phyloP scores from a whole-genome alignment of 805 yeast species.

The Brettanomyces bruxellensis region DNA sequence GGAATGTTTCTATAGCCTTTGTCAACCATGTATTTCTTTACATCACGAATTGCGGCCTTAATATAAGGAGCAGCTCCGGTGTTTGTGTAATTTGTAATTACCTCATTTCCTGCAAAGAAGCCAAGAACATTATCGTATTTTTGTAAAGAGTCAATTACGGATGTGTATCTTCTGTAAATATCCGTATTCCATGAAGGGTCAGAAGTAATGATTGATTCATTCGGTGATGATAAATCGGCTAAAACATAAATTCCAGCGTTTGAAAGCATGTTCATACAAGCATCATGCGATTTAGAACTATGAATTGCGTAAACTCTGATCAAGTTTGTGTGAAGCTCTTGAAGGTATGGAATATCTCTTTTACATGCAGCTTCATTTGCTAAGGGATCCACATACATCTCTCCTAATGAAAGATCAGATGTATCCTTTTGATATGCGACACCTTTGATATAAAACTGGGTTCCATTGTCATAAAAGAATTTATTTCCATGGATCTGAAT shows the following conservation, averaged over 20 bases:
- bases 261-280: slow-evolving; percentile 63
- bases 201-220: slow-evolving; percentile 64
- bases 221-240: slow-evolving; percentile 86
- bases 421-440: slow-evolving; percentile 77
- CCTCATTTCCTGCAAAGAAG: slow-evolving; percentile 97
- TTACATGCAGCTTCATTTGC: slow-evolving; percentile 61
- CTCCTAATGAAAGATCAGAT: slow-evolving; percentile 28
- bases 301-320: slow-evolving; percentile 83
- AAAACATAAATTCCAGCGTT: slow-evolving; percentile 89
- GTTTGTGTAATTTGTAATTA: slow-evolving; percentile 72
- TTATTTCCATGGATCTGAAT: slow-evolving; percentile 64
- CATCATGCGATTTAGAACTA: slow-evolving; percentile 60
- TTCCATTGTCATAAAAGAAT: slow-evolving; percentile 67
- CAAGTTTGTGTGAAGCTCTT: slow-evolving; percentile 61
- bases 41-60: slow-evolving; percentile 92
- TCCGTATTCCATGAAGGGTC: slow-evolving; percentile 70
- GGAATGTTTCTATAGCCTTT: slow-evolving; percentile 72
- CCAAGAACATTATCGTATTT: slow-evolving; percentile 79
- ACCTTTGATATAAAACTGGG: slow-evolving; percentile 83
- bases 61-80: slow-evolving; percentile 90
- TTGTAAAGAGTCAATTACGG: slow-evolving; percentile 73
- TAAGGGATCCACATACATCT: slow-evolving; percentile 60
- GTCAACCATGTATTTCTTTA: slow-evolving; percentile 60
- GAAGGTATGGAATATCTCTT: slow-evolving; percentile 75
- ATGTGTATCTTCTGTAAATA: slow-evolving; percentile 66